Conservation (phyloP, 192 early-diverging fungal species). For the Coemansia sp. region DNA sequence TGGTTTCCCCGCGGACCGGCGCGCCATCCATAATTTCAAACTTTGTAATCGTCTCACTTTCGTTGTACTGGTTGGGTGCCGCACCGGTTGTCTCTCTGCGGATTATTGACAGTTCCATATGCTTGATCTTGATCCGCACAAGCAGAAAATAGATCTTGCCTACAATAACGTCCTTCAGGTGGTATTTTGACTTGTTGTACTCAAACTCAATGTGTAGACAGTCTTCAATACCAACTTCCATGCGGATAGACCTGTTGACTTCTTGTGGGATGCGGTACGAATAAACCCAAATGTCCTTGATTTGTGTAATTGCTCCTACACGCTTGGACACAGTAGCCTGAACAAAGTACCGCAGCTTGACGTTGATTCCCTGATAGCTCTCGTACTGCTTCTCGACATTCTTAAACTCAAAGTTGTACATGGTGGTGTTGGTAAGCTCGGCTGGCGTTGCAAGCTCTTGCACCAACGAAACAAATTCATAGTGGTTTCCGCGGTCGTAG, state of each 20-base stretch:
- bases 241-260: constrained; percentile 93
- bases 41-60: constrained; percentile 97
- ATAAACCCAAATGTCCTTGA: constrained; percentile 98
- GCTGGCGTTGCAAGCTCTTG: constrained; percentile 96
- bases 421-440: constrained; percentile 75
- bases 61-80: constrained; percentile 97
- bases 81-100: constrained; percentile 95
- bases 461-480: constrained; percentile 89
- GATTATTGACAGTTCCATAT: constrained; percentile 99
- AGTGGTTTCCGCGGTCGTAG: constrained; percentile 92
- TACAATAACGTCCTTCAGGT: constrained; percentile 98
- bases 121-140: constrained; percentile 99
- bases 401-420: constrained; percentile 96
- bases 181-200: constrained; percentile 99
- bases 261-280: constrained; percentile 87
- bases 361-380: constrained; percentile 97
- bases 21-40: constrained; percentile 99
- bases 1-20: constrained; percentile 91
- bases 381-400: constrained; percentile 99
- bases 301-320: constrained; percentile 83
- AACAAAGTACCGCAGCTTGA: constrained; percentile 97
- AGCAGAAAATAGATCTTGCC: constrained; percentile 99
- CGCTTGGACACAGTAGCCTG: constrained; percentile 86
- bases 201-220: constrained; percentile 99
- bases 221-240: constrained; percentile 99